A percentile compares a stretch with the other conserved stretches of the same genome.
Conservation (phyloP, 2,329 filamentous ascomycete genomes). For the Neofusicoccum sp. region DNA sequence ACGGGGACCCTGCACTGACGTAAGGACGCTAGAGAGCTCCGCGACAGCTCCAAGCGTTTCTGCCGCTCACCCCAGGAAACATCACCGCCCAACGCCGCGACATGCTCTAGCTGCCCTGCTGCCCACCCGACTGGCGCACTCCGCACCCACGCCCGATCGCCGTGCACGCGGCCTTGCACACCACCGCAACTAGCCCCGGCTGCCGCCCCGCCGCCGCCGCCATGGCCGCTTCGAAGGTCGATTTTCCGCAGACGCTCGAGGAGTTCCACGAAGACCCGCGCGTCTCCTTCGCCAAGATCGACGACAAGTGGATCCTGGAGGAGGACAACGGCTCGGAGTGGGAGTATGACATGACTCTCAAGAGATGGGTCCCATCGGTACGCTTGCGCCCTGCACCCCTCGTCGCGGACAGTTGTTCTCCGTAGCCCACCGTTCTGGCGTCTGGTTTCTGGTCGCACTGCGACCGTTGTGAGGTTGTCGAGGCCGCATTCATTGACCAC, state of each 20-base stretch:
- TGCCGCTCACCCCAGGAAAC: not conserved
- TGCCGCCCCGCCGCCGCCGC: not conserved
- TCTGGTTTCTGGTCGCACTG: constrained; percentile 25
- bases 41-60: constrained; percentile 2
- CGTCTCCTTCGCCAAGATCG: constrained; percentile 28
- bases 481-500: constrained; percentile 27
- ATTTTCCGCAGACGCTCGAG: constrained; percentile 21
- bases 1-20: not conserved
- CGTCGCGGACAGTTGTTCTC: constrained; percentile 2
- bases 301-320: constrained; percentile 28
- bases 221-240: not conserved
- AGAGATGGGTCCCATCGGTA: constrained; percentile 72
- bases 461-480: constrained; percentile 12
- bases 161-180: not conserved
- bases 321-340: constrained; percentile 62
- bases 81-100: not conserved
- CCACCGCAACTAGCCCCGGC: not conserved
- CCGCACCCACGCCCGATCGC: not conserved
- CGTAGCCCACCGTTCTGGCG: constrained; percentile 22
- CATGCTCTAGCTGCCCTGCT: not conserved
- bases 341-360: constrained; percentile 70
- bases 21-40: not conserved
- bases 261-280: constrained; percentile 25
- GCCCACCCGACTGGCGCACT: not conserved
- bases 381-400: constrained; percentile 25